Evolutionary conservation across 192 early-diverging fungal genomes (phyloP), one percentile per base, ranked within the genome.

Genomic region (Mortierella alpina): DNA sequence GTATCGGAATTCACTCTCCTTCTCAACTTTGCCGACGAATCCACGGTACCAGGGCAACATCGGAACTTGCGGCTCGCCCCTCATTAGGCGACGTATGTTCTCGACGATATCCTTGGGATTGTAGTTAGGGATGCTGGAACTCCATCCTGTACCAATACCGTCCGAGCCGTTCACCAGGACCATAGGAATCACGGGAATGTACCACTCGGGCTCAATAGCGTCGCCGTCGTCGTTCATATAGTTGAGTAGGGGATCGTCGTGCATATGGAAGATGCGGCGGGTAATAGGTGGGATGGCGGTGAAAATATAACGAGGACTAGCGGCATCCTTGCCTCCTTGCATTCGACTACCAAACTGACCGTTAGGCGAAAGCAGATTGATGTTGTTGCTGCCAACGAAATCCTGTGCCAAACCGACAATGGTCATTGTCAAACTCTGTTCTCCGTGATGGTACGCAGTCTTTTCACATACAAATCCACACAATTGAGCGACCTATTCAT

Each of bases 21-120:
- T 68, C 62, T 91, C 90, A 51, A 99, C 95, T 5, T 68, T 63
- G 18, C 97, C 97, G 57, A 90, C 87, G 84, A 95, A 98, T 4
- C 98, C 96, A 51, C 97, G 90, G 82, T 95, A 99, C 96, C 96
- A 99, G 4, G 98, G 98, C 4, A 77, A 68, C 94, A 98, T 96
- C 0, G 91, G 87, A 39, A 83, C 71, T 40, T 88, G 68, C 41
- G 93, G 88, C 76, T 96, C 84, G 44, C 85, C 89, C 9, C 90
- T 82, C 93, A 99, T 96, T 13, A 96, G 57, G 7, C 91, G 87
- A 48, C 87, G 85, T 41, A 99, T 73, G 72, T 98, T 98, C 39
- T 88, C 89, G 12, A 97, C 93, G 70, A 99, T 90, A 53, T 99
- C 96, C 12, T 73, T 70, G 9, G 98, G 97, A 72, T 95, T 96